Conservation (phyloP, 176 grass and related monocot species). For the Puccinellia tenuiflora region DNA sequence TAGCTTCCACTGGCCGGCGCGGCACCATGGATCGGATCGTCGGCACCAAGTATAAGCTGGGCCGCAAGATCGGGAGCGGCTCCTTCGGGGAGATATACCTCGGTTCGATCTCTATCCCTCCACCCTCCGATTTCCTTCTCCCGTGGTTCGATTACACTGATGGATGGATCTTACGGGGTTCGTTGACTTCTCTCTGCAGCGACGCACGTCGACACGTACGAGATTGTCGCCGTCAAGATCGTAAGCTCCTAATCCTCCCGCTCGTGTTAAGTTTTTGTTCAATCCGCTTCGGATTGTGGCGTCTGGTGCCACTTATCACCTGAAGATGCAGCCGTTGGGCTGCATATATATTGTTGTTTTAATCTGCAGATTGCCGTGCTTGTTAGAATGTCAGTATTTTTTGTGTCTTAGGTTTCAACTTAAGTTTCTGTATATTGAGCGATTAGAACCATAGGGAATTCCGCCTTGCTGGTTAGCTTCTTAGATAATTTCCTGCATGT, state of each 20-base stretch:
- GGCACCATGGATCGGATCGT: conserved; percentile 60
- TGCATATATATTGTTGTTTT: not conserved
- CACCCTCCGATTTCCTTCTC: not conserved
- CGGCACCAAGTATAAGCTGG: conserved; percentile 62
- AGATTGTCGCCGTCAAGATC: conserved; percentile 85
- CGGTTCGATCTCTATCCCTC: conserved; percentile 27
- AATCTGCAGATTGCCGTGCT: not conserved
- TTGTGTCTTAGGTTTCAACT: not conserved
- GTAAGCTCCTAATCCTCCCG: conserved; percentile 33
- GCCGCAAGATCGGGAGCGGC: conserved; percentile 73
- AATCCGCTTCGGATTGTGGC: not conserved
- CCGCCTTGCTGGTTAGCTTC: not conserved
- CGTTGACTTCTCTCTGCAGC: conserved; percentile 38
- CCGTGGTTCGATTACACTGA: not conserved
- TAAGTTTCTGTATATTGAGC: not conserved
- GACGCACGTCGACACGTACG: conserved; percentile 74
- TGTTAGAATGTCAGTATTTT: not conserved
- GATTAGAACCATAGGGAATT: not conserved
- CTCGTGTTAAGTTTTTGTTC: not conserved
- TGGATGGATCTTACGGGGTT: conserved; percentile 30
- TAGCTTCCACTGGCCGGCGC: conserved; percentile 19
- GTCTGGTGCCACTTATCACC: not conserved
- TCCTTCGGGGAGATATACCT: conserved; percentile 78
- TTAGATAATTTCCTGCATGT: not conserved
- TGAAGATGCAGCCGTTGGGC: not conserved